phyloP scores from a whole-genome alignment of 2,329 filamentous ascomycete genomes.

The Clarireedia paspali region DNA sequence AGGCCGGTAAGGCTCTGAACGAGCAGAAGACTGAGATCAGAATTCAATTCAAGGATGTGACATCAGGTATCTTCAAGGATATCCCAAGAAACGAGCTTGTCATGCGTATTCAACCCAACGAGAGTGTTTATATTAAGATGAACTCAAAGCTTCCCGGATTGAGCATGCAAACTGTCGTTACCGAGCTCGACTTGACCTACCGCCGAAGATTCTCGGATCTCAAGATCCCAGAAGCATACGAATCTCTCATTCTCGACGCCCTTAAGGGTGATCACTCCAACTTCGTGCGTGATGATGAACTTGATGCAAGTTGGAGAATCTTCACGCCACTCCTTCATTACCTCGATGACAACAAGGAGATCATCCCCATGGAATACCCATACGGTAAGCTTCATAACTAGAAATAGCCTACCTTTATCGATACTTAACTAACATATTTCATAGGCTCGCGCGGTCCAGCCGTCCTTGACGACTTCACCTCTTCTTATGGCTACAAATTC shows the following conservation, averaged over 20 bases:
- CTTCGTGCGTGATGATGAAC: slow-evolving; percentile 94
- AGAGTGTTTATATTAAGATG: slow-evolving; percentile 99
- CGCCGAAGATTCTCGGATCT: slow-evolving; percentile 96
- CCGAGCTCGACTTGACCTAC: slow-evolving; percentile 97
- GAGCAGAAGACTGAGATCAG: slow-evolving; percentile 99
- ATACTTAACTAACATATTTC: slow-evolving; percentile 2
- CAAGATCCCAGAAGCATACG: slow-evolving; percentile 98
- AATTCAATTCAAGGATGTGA: slow-evolving; percentile 99
- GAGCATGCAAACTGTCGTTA: slow-evolving; percentile 99
- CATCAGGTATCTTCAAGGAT: slow-evolving; percentile 98
- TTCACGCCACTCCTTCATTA: slow-evolving; percentile 97
- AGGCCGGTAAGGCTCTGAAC: slow-evolving; percentile 97
- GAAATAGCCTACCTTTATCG: background rate
- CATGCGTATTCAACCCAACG: slow-evolving; percentile 98
- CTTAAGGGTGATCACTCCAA: slow-evolving; percentile 99
- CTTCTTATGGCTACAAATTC: slow-evolving; percentile 98
- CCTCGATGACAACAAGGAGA: slow-evolving; percentile 98
- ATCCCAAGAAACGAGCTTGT: slow-evolving; percentile 98
- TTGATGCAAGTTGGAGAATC: slow-evolving; percentile 97
- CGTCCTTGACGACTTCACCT: slow-evolving; percentile 95
- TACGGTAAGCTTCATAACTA: slow-evolving; percentile 63
- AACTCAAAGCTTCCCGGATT: slow-evolving; percentile 98
- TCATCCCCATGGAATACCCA: slow-evolving; percentile 98
- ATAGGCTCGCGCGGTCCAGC: slow-evolving; percentile 91
- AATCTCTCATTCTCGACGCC: slow-evolving; percentile 93